A percentile compares a stretch with the other conserved stretches of the same genome.
Conservation (phyloP, 2,329 filamentous ascomycete species). For the Pestalotiopsis sp. region DNA sequence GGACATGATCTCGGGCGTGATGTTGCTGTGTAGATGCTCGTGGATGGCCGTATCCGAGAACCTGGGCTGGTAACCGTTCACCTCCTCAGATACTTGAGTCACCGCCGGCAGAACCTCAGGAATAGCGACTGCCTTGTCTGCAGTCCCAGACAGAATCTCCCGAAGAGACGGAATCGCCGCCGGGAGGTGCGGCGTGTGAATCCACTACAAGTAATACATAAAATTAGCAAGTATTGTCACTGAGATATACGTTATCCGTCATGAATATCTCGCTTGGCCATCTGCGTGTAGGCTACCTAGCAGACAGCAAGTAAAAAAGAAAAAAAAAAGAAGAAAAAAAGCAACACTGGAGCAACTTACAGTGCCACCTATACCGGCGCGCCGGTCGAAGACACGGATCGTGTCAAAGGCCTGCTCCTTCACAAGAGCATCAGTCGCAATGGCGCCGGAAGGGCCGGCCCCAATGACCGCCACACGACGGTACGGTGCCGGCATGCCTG, state of each 20-base stretch:
- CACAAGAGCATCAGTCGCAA: conserved; percentile 55
- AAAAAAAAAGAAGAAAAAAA: too few species aligned
- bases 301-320: too few species aligned
- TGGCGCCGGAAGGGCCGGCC: conserved; percentile 57
- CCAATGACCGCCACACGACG: conserved; percentile 56
- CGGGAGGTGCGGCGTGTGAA: conserved; percentile 35
- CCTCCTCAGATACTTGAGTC: conserved; percentile 33
- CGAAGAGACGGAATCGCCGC: conserved; percentile 27
- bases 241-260: too few species aligned
- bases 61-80: conserved; percentile 39
- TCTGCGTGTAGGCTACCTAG: too few species aligned
- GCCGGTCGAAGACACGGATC: conserved; percentile 59
- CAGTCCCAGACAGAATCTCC: conserved; percentile 40
- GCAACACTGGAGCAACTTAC: neutral
- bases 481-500: conserved; percentile 16
- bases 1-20: conserved; percentile 54
- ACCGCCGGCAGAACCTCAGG: conserved; percentile 42
- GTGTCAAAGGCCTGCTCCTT: conserved; percentile 55
- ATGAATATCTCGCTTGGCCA: too few species aligned
- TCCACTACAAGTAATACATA: conserved; percentile 17
- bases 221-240: too few species aligned
- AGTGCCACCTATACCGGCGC: conserved; percentile 26
- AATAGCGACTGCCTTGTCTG: conserved; percentile 42
- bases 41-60: conserved; percentile 56
- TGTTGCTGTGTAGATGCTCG: conserved; percentile 59